Base-by-base conservation (phyloP, 2,329 filamentous ascomycete genomes). In the Stemphylium vesicarium region DNA sequence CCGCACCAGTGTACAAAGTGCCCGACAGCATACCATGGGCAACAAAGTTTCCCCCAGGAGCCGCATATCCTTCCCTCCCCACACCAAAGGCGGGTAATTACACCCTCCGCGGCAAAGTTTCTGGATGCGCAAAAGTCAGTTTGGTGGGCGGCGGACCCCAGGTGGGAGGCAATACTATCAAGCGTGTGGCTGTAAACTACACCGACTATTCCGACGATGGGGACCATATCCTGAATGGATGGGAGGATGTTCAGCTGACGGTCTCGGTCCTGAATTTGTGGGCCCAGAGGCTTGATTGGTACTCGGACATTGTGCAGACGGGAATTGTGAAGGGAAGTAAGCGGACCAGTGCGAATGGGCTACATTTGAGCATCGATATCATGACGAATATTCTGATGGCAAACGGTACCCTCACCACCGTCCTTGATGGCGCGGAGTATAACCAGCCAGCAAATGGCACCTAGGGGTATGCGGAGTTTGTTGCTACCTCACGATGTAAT, bases 321-420 rank as follows among this genome's bases (percentile, higher is more conserved):
- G 77, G 77, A 0, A 55, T 53, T 2, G 60, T 58, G 0, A 58
- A 60, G 4, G 70, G 63, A 0, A 76, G 66, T 1, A 81, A 80
- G 63, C 73, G 67, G 45, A 80, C 79, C 0, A 68, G 75, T 4
- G 59, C 68, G 0, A 69, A 62, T 1, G 77, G 78, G 1, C 78
- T 80, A 12, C 75, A 78, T 50, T 45, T 80, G 16, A 51, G 56
- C 1, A 78, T 79, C 16, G 72, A 80, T 65, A 70, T 66, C 2
- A 45, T 77, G 59, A 60, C 52, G 4, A 80, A 80, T 36, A 68
- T 76, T 0, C 79, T 80, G 57, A 54, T 76, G 7, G 76, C 78
- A 0, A 79, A 75, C 53, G 79, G 79, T 1, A 77, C 73, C 0
- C 47, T 80, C 49, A 73, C 63, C 2, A 80, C 76, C 1, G 74